Evolutionary conservation across 2,329 filamentous ascomycete genomes (phyloP).

Genomic region (Teratosphaeria epicoccoides): DNA sequence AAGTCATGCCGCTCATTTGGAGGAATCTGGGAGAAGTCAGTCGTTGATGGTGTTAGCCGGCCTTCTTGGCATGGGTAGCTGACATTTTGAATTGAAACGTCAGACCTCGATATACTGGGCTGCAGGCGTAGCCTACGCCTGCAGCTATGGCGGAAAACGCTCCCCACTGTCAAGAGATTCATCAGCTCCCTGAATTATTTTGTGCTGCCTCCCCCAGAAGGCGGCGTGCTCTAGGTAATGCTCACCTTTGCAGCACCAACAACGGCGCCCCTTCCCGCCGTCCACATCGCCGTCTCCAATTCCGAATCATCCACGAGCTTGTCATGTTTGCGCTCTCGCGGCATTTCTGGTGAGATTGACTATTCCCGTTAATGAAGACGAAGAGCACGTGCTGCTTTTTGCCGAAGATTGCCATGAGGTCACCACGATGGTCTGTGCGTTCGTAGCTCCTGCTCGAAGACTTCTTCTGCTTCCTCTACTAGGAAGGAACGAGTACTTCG

Average conservation of each 20-base stretch:
- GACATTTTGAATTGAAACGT: conserved; percentile 72
- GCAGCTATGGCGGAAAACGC: conserved; percentile 52
- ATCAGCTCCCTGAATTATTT: background rate
- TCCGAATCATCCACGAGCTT: conserved; percentile 52
- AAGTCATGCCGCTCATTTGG: conserved; percentile 77
- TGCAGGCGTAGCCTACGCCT: conserved; percentile 51
- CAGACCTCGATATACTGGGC: conserved; percentile 60
- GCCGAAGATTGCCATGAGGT: background rate
- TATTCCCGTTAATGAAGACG: background rate
- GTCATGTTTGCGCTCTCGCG: background rate
- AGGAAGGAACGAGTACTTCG: no score
- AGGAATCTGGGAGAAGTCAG: conserved; percentile 48
- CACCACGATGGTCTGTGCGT: background rate
- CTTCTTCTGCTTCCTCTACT: background rate
- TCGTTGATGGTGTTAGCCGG: background rate
- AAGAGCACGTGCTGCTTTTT: background rate
- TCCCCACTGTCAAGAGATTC: conserved; percentile 54
- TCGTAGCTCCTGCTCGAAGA: background rate
- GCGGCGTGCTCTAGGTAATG: background rate
- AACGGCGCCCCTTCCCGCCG: conserved; percentile 56
- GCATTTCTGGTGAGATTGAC: background rate
- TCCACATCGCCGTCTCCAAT: conserved; percentile 59
- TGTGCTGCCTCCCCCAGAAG: background rate
- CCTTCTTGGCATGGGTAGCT: conserved; percentile 21
- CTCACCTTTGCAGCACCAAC: conserved; percentile 54